Base-by-base conservation (phyloP, 495 filamentous ascomycete species). In the Tuber indicum region DNA sequence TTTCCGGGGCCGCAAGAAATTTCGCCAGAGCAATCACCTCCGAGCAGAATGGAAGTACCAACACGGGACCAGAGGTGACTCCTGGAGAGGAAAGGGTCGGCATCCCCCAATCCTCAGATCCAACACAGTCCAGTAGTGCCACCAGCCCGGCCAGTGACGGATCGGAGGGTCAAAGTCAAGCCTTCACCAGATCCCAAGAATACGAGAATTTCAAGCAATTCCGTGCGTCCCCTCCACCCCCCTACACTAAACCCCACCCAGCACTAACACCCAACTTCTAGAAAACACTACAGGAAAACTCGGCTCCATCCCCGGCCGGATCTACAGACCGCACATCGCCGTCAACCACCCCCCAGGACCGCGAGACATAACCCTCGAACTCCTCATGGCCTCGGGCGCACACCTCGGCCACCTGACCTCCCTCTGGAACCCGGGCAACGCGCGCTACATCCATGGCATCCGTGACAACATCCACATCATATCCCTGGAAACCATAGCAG, bases 341-440 rank as follows among this genome's bases (percentile, higher is more conserved):
- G 85, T 97, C 81, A 84, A 83, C 44, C 86, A 93, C 83, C 95
- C 96, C 1, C 93, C 94, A 7, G 84, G 86, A 26, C 91, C 93
- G 41, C 86, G 89, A 80, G 91, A 98, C 79, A 89, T 97, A 71
- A 94, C 94, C 75, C 91, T 99, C 75, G 94, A 97, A 86, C 88
- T 97, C 74, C 90, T 99, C 79, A 91, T 99, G 86, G 95, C 96
- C 41, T 91, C 91, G 16, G 93, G 97, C 84, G 90, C 90, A 44
- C 96, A 99, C 86, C 89, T 98, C 83, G 96, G 96, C 76, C 96
- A 98, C 86, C 88, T 91, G 80, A 96, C 92, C 3, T 93, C 94
- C 71, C 89, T 94, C 75, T 99, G 96, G 96, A 96, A 98, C 86
- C 95, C 96, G 21, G 90, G 90, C 58, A 99, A 98, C 87, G 90